Evolutionary conservation across 805 yeast species (phyloP).

Genomic region (Candida cerambycidarum): DNA sequence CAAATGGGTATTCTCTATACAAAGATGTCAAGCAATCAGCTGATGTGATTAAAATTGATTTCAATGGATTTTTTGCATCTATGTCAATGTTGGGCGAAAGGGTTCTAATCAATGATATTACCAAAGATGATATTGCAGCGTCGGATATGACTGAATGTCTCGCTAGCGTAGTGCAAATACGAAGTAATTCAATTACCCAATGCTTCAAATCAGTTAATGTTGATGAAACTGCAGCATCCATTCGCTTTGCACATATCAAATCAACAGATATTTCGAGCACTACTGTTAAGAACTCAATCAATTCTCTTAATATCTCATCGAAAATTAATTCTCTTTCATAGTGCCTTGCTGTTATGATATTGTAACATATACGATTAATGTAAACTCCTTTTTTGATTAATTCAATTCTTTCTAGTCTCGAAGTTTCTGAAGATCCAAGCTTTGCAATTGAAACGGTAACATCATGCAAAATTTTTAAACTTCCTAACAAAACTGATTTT

Average conservation of each 20-base stretch:
- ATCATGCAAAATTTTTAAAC: constrained; percentile 1
- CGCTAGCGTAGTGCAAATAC: not conserved
- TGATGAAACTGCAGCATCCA: not conserved
- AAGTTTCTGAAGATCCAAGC: not conserved
- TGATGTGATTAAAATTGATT: not conserved
- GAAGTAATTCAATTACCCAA: constrained; percentile 5
- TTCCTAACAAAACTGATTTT: constrained; percentile 2
- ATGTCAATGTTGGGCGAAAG: not conserved
- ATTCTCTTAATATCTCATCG: not conserved
- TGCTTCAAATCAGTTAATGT: not conserved
- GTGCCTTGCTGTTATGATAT: not conserved
- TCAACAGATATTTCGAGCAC: not conserved
- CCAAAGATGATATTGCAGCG: not conserved
- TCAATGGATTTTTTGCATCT: not conserved
- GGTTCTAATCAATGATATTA: not conserved
- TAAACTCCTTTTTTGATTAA: not conserved
- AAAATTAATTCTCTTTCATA: not conserved
- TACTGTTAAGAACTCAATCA: not conserved
- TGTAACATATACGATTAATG: not conserved
- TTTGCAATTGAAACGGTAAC: not conserved
- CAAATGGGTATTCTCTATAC: constrained; percentile 8
- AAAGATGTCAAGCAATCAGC: constrained; percentile 3
- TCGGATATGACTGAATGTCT: not conserved
- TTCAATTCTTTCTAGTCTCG: not conserved
- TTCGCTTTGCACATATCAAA: not conserved